A percentile compares a stretch with the other conserved stretches of the same genome.
Evolutionary conservation across 306 rosid genomes (phyloP).

Genomic region (Calophaca sinica): DNA sequence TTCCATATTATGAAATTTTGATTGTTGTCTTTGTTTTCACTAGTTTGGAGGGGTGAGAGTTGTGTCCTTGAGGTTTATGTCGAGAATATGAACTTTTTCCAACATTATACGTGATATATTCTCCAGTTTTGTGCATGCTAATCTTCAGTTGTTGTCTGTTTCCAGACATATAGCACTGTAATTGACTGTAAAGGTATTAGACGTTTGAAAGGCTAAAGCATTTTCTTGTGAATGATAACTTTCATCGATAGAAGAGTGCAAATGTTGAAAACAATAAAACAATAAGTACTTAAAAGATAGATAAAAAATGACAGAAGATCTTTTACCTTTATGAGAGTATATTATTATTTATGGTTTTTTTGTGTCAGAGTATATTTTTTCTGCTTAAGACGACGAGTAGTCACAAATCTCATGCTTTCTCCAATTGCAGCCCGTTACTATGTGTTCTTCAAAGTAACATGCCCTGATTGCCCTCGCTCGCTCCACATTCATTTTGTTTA

Average conservation of each 20-base stretch:
- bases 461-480: no score
- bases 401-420: no score
- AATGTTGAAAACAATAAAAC: not conserved
- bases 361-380: no score
- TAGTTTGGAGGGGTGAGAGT: constrained; percentile 42
- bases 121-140: constrained; percentile 3
- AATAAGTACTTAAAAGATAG: not conserved
- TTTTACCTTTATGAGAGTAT: no score
- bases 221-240: not conserved
- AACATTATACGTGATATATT: constrained; percentile 28
- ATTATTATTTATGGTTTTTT: no score
- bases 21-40: constrained; percentile 34
- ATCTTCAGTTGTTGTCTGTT: not conserved
- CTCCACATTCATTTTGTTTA: no score
- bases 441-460: no score
- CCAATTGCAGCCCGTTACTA: no score
- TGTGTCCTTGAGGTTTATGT: constrained; percentile 34
- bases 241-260: not conserved
- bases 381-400: no score
- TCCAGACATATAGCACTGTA: not conserved
- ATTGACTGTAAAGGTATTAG: not conserved
- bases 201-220: not conserved
- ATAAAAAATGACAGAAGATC: no score
- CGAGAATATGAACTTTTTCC: not conserved
- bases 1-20: constrained; percentile 36